Base-by-base conservation (phyloP, 257 asterid genomes). In the Scutellaria minor region DNA sequence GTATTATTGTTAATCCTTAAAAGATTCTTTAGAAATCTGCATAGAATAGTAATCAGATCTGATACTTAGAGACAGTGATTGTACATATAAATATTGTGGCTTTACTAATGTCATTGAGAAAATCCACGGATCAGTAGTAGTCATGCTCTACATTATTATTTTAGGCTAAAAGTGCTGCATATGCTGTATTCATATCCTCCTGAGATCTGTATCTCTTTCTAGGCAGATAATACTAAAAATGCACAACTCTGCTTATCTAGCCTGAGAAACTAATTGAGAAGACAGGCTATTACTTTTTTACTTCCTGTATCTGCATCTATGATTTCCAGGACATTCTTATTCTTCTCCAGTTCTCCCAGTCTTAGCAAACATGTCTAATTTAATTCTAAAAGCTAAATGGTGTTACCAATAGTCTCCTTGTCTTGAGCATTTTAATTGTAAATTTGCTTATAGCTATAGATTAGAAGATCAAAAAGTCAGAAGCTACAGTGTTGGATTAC, bases 241-340 rank as follows among this genome's bases (percentile, higher is more conserved):
- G 45, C 20, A 3, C 48, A 51, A 63, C 31, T 37, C 37, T 31
- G 5, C 37, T 31, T 31, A 31, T 31, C 37, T 31, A 31, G 66
- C 65, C 68, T 14, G 58, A 24, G 66, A 56, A 54, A 64, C 50
- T 52, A 53, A 64, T 71, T 22, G 13, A 18, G 47, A 73, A 9
- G 9, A 55, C 11, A 15, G 12, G 15, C 50, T 47, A 31, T 31
- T 31, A 4, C 37, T 31, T 31, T 31, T 31, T 31, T 31, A 31
- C 37, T 31, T 31, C 37, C 3, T 31, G 37, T 31, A 31, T 31
- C 37, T 31, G 37, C 37, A 31, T 31, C 37, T 31, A 31, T 31
- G 37, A 31, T 31, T 31, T 31, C 31, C 55, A 9, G 55, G 20
- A 45, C 69, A 42, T 64, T 9, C 9, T n/a, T 54, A 73, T 56